A percentile compares a stretch with the other conserved stretches of the same genome.
Conservation (phyloP, 2,329 filamentous ascomycete species). For the Sporothrix phasma region DNA sequence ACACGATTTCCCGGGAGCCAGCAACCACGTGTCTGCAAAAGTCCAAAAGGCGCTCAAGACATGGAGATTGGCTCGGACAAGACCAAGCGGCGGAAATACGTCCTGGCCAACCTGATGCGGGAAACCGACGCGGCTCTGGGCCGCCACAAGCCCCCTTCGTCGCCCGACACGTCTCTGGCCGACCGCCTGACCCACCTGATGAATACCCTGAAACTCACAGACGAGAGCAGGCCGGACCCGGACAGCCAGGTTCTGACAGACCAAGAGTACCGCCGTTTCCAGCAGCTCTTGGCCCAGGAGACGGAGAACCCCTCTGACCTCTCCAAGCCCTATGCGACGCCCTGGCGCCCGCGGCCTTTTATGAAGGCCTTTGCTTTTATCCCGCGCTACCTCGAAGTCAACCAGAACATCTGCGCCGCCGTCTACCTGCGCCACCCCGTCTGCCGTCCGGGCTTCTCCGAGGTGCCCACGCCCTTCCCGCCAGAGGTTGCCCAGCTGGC, state of each 20-base stretch:
- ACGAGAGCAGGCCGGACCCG: background rate
- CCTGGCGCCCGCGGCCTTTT: slow-evolving; percentile 77
- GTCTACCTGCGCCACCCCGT: slow-evolving; percentile 94
- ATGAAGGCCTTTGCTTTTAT: slow-evolving; percentile 94
- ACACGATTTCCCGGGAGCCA: too few species aligned
- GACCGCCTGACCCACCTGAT: background rate
- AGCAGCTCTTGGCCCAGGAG: slow-evolving; percentile 49
- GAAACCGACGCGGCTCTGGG: too few species aligned
- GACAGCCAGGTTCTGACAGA: slow-evolving; percentile 31
- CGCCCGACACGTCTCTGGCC: background rate
- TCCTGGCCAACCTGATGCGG: background rate
- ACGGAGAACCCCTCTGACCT: slow-evolving; percentile 67
- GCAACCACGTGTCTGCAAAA: background rate
- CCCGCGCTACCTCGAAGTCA: slow-evolving; percentile 90
- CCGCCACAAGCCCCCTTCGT: too few species aligned
- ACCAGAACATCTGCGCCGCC: slow-evolving; percentile 91
- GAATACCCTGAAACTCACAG: background rate
- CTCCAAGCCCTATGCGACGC: slow-evolving; percentile 77
- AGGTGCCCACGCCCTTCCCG: slow-evolving; percentile 75
- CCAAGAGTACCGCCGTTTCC: slow-evolving; percentile 44
- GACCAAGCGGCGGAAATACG: background rate
- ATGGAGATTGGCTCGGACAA: background rate
- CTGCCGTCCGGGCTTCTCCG: slow-evolving; percentile 67
- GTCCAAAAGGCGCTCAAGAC: background rate
- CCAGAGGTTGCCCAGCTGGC: slow-evolving; percentile 65